These are phyloP conservation scores for Alternaria gaisen DNA, from an alignment of 2,329 filamentous ascomycete species.

Conservation along the genomic window DNA sequence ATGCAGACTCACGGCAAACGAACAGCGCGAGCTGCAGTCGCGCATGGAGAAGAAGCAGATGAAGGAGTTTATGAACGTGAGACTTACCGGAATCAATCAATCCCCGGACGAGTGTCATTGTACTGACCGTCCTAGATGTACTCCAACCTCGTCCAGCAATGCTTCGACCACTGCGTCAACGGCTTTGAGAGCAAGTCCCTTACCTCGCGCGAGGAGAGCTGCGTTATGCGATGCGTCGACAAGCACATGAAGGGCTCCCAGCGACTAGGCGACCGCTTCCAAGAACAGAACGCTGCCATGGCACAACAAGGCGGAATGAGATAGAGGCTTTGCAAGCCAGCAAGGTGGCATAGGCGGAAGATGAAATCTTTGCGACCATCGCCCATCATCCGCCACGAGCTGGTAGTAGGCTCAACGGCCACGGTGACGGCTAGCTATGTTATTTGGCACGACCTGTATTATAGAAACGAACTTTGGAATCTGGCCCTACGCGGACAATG, in stretches of 20 bases:
- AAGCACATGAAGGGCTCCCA: constrained; percentile 95
- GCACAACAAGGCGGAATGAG: constrained; percentile 65
- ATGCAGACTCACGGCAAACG: constrained; percentile 72
- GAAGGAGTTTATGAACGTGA: constrained; percentile 97
- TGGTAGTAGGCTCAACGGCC: background rate
- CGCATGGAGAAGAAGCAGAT: constrained; percentile 98
- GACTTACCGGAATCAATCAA: constrained; percentile 47
- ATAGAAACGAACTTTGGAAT: constrained; percentile 20
- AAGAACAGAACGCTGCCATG: constrained; percentile 75
- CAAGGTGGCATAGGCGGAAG: background rate
- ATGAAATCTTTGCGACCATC: background rate
- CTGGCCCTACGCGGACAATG: constrained; percentile 13
- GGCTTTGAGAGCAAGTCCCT: constrained; percentile 99
- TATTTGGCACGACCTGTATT: constrained; percentile 19
- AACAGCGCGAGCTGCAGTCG: constrained; percentile 91
- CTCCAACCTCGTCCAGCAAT: constrained; percentile 80
- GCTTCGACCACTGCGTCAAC: constrained; percentile 96
- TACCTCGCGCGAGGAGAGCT: constrained; percentile 85
- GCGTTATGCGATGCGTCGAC: constrained; percentile 92
- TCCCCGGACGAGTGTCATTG: no score
- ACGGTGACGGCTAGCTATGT: background rate
- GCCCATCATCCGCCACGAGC: background rate
- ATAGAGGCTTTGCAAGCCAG: constrained; percentile 33
- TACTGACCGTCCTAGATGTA: constrained; percentile 63
- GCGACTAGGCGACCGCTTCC: constrained; percentile 90